Percentiles rank a stretch among this genome's conserved stretches.
These are phyloP conservation scores for Xylaria sp. DNA, from an alignment of 2,329 filamentous ascomycete species.

Conservation along the genomic window DNA sequence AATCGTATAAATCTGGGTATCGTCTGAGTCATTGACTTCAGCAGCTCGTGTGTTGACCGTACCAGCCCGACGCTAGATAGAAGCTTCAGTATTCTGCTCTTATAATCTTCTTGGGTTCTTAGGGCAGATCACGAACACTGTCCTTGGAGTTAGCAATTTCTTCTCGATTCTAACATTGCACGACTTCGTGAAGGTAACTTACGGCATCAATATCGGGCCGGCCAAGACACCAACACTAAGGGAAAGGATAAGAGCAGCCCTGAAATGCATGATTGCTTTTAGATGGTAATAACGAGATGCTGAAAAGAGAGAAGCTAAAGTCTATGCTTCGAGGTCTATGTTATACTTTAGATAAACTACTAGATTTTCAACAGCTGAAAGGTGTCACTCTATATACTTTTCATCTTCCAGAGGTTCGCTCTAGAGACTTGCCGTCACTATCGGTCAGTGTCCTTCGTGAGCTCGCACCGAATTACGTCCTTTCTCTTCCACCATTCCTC, in stretches of 20 bases:
- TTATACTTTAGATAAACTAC: not conserved
- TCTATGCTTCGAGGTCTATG: not conserved
- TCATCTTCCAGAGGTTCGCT: not conserved
- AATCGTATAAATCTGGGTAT: not conserved
- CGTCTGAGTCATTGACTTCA: not conserved
- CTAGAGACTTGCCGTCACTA: not conserved
- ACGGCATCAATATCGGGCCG: conserved; percentile 9
- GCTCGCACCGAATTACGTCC: not conserved
- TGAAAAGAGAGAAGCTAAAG: not conserved
- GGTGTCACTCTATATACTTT: conserved; percentile 6
- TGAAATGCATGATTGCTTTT: conserved; percentile 18
- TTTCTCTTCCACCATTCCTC: not conserved
- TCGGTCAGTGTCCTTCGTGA: not conserved
- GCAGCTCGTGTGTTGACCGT: not conserved
- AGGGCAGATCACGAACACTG: not conserved
- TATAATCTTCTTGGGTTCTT: too few relatives aligned
- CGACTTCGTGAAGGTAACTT: not conserved
- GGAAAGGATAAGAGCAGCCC: not conserved
- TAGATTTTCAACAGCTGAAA: not conserved
- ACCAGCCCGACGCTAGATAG: not conserved
- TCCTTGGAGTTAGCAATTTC: not conserved
- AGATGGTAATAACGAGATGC: not conserved
- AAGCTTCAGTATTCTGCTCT: not conserved
- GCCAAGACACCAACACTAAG: conserved; percentile 8
- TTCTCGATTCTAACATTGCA: not conserved